These are phyloP conservation scores for Penicillium brasilianum DNA, from an alignment of 2,329 filamentous ascomycete species.

Conservation along the genomic window DNA sequence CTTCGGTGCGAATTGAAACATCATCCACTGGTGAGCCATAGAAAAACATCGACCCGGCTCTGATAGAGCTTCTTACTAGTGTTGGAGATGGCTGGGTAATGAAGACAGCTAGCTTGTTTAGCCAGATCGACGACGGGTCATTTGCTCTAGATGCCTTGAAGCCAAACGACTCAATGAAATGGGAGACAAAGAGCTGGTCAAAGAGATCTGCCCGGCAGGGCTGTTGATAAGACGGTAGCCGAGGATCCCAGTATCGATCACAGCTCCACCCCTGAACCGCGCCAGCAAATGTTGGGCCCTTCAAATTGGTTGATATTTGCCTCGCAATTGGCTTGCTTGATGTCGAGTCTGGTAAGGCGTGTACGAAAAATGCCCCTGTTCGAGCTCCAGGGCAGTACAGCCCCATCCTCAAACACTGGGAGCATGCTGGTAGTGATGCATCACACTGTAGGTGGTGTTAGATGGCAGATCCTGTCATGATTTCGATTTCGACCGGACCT, in stretches of 20 bases:
- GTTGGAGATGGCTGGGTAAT: background rate
- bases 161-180: slow-evolving; percentile 21
- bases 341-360: slow-evolving; percentile 6
- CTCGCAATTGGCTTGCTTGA: background rate
- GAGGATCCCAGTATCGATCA: background rate
- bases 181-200: slow-evolving; percentile 17
- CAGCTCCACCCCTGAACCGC: background rate
- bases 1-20: slow-evolving; percentile 15
- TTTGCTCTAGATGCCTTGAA: background rate
- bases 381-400: slow-evolving; percentile 13
- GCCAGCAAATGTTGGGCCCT: background rate
- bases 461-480: background rate
- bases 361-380: slow-evolving; percentile 16
- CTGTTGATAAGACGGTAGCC: background rate
- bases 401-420: slow-evolving; percentile 9
- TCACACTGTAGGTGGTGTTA: slow-evolving; percentile 13
- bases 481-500: slow-evolving; percentile 6
- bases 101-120: slow-evolving; percentile 5
- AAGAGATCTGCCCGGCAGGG: slow-evolving; percentile 12
- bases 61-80: slow-evolving; percentile 9
- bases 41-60: slow-evolving; percentile 16
- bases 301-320: background rate
- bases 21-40: slow-evolving; percentile 14
- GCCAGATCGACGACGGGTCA: slow-evolving; percentile 10
- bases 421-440: slow-evolving; percentile 9